Percentiles rank a stretch among this genome's conserved stretches.
These are phyloP conservation scores for Vaccinium vitisidaea DNA, from an alignment of 148 eudicot genomes.

Conservation along the genomic window DNA sequence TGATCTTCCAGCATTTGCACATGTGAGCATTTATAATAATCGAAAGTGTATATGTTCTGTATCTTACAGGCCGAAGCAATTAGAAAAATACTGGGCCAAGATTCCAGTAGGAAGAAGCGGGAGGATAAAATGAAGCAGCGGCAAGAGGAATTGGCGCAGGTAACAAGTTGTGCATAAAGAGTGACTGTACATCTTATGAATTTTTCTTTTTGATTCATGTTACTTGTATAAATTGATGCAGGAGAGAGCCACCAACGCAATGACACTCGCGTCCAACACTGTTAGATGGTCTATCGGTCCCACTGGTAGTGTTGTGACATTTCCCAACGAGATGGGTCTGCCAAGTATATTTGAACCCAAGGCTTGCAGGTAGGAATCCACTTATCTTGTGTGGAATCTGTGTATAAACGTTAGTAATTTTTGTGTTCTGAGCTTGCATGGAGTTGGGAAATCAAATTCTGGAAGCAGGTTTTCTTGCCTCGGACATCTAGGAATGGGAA, in stretches of 20 bases:
- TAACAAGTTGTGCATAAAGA: slow-evolving; percentile 14
- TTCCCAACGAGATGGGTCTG: slow-evolving; percentile 48
- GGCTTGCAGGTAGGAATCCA: slow-evolving; percentile 40
- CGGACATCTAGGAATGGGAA: neutral
- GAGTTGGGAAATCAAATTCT: neutral
- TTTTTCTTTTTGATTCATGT: neutral
- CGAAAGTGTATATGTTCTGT: neutral
- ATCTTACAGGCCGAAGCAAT: slow-evolving; percentile 53
- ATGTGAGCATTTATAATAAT: neutral
- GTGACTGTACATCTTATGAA: neutral
- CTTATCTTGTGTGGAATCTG: neutral
- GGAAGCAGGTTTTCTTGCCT: neutral
- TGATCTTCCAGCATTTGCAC: too few relatives aligned
- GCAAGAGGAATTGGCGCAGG: slow-evolving; percentile 51
- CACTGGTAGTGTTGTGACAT: slow-evolving; percentile 45
- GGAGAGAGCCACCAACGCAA: slow-evolving; percentile 42
- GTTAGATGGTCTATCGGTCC: slow-evolving; percentile 49
- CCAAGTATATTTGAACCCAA: slow-evolving; percentile 42
- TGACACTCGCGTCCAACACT: slow-evolving; percentile 34
- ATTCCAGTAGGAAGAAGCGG: slow-evolving; percentile 48
- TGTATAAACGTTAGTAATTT: neutral
- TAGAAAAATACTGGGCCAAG: slow-evolving; percentile 57
- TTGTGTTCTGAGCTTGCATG: neutral
- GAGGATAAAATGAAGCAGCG: slow-evolving; percentile 52
- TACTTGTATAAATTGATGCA: slow-evolving; percentile 27